phyloP scores from a whole-genome alignment of 2,329 filamentous ascomycete species.

The Botrytis byssoidea region DNA sequence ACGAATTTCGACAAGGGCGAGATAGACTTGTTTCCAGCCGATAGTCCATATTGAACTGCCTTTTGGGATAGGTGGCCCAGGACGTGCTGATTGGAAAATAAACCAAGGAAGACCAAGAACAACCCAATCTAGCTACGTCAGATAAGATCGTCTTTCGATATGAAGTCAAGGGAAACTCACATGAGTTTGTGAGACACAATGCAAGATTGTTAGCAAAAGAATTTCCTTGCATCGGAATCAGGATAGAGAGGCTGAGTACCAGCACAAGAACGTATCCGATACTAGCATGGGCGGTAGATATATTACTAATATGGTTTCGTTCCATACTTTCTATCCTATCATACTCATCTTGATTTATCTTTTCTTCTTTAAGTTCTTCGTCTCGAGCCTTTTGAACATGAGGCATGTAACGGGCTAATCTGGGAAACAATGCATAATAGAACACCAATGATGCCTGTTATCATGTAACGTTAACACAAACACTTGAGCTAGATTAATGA shows the following conservation, averaged over 20 bases:
- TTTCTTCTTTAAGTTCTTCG: conserved; percentile 43
- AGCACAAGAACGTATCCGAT: conserved; percentile 44
- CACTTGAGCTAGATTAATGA: background rate
- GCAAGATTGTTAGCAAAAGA: conserved; percentile 43
- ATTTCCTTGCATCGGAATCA: conserved; percentile 42
- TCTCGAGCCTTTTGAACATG: conserved; percentile 44
- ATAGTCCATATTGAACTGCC: conserved; percentile 44
- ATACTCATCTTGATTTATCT: conserved; percentile 42
- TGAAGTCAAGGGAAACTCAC: conserved; percentile 32
- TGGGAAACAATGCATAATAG: conserved; percentile 44
- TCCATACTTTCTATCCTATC: conserved; percentile 45
- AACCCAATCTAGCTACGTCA: conserved; percentile 41
- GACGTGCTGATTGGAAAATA: conserved; percentile 43
- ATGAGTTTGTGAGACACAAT: conserved; percentile 44
- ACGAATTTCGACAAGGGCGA: conserved; percentile 42
- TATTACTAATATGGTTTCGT: conserved; percentile 44
- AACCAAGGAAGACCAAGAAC: conserved; percentile 46
- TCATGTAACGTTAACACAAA: background rate
- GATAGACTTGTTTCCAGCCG: conserved; percentile 44
- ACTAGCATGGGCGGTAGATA: conserved; percentile 46
- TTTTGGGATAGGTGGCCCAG: conserved; percentile 42
- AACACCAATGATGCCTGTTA: conserved; percentile 43
- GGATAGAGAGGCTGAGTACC: conserved; percentile 43
- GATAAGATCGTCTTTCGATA: background rate
- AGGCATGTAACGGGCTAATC: conserved; percentile 43